Conservation (phyloP, 495 filamentous ascomycete species). For the Tuber microsphaerosporum region DNA sequence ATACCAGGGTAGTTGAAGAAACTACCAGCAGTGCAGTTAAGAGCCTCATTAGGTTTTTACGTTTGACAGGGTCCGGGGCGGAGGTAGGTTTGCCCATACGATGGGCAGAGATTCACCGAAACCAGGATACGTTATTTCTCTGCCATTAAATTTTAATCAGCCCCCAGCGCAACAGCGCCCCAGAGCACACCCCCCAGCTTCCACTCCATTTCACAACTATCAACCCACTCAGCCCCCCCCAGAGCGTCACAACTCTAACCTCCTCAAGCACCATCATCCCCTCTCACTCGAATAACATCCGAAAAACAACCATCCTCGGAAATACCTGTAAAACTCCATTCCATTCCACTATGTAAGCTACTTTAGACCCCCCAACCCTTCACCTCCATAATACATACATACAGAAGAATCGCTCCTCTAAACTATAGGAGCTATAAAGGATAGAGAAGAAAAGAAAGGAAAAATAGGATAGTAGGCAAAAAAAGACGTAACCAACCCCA, state of each 20-base stretch:
- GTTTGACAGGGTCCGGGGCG: background rate
- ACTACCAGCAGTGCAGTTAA: background rate
- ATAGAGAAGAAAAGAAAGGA: conserved; percentile 8
- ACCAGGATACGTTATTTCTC: background rate
- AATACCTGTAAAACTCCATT: conserved; percentile 1
- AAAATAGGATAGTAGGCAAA: background rate
- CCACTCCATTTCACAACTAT: too few species aligned
- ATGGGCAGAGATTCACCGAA: background rate
- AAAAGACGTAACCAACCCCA: background rate
- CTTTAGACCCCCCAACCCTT: background rate
- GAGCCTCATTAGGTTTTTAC: background rate
- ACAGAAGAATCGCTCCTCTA: background rate
- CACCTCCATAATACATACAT: conserved; percentile 1
- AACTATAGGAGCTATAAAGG: background rate
- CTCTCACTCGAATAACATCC: background rate
- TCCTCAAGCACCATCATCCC: background rate
- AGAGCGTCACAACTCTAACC: background rate
- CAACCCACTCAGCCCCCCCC: background rate
- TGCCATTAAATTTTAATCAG: background rate
- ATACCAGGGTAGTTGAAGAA: background rate
- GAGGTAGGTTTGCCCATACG: background rate
- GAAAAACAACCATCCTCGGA: background rate
- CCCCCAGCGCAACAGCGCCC: background rate
- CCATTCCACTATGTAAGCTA: conserved; percentile 3
- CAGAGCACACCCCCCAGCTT: too few species aligned